Evolutionary conservation across 179 eudicot species (phyloP).

Genomic region (Nepenthes alata): DNA sequence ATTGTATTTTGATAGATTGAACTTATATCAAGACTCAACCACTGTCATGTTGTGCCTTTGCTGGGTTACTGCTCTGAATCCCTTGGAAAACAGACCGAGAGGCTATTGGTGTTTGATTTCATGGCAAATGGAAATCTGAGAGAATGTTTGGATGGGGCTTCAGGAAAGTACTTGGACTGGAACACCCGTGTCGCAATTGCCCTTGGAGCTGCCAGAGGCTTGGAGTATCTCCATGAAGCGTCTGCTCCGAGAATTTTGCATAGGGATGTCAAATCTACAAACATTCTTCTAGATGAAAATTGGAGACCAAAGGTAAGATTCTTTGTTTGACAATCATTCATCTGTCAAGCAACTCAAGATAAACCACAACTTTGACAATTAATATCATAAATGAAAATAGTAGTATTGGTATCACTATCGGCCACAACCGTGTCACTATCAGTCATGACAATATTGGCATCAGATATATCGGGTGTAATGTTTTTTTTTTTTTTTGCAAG

Average conservation of each 20-base stretch:
- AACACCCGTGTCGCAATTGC: constrained; percentile 64
- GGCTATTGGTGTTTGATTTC: constrained; percentile 72
- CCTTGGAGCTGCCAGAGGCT: constrained; percentile 92
- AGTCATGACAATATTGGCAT: too few relatives aligned
- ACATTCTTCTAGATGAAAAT: constrained; percentile 72
- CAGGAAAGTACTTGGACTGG: constrained; percentile 61
- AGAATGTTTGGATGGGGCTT: constrained; percentile 63
- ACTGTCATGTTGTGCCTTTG: constrained; percentile 78
- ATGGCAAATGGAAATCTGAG: constrained; percentile 76
- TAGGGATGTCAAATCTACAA: constrained; percentile 91
- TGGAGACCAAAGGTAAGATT: constrained; percentile 71
- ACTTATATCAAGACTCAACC: constrained; percentile 80
- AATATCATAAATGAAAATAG: too few relatives aligned
- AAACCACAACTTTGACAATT: too few relatives aligned
- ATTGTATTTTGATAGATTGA: constrained; percentile 44
- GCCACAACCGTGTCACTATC: too few relatives aligned
- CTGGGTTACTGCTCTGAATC: constrained; percentile 75
- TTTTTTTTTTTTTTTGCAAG: too few relatives aligned
- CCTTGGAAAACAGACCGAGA: constrained; percentile 57
- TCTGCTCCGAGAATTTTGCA: constrained; percentile 95
- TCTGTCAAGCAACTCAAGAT: too few relatives aligned
- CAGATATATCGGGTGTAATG: too few relatives aligned
- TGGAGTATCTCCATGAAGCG: constrained; percentile 96
- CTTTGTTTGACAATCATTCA: neutral
- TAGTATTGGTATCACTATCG: too few relatives aligned